Evolutionary conservation across 192 early-diverging fungal genomes (phyloP).

Genomic region (Backusella sp.): DNA sequence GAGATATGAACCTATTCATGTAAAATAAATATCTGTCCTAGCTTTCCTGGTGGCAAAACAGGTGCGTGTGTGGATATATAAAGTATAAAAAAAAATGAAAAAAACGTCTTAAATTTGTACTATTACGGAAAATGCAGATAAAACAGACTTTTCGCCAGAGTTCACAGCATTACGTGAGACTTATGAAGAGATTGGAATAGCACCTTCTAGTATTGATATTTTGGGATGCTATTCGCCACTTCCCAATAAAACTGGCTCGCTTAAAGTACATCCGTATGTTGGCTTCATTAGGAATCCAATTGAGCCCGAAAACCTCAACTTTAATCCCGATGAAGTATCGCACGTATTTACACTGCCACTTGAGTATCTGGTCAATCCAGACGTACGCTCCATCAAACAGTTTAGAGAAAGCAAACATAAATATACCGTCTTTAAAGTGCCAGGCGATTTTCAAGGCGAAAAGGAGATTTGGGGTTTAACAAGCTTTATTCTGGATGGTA

Average conservation of each 20-base stretch:
- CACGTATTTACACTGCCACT: conserved; percentile 68
- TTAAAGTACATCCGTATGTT: conserved; percentile 63
- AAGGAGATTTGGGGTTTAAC: conserved; percentile 78
- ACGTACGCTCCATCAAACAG: conserved; percentile 33
- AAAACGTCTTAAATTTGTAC: background rate
- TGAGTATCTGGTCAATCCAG: conserved; percentile 56
- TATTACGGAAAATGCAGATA: background rate
- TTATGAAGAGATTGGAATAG: conserved; percentile 71
- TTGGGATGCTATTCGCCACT: conserved; percentile 60
- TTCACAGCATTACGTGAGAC: conserved; percentile 81
- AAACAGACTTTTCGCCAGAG: conserved; percentile 60
- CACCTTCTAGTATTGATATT: conserved; percentile 42
- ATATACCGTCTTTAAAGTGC: conserved; percentile 60
- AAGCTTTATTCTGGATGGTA: conserved; percentile 71
- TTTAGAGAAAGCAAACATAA: conserved; percentile 53
- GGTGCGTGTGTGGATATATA: conserved; percentile 14
- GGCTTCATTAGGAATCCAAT: conserved; percentile 50
- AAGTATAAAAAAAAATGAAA: background rate
- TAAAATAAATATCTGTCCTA: conserved; percentile 14
- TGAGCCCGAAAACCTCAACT: conserved; percentile 40
- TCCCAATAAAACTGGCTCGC: conserved; percentile 56
- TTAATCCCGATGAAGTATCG: conserved; percentile 68
- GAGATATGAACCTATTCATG: background rate
- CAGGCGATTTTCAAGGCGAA: conserved; percentile 39
- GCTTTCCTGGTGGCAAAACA: conserved; percentile 76